Evolutionary conservation across 331 rosid species (phyloP).

Genomic region (Malus hybrid): DNA sequence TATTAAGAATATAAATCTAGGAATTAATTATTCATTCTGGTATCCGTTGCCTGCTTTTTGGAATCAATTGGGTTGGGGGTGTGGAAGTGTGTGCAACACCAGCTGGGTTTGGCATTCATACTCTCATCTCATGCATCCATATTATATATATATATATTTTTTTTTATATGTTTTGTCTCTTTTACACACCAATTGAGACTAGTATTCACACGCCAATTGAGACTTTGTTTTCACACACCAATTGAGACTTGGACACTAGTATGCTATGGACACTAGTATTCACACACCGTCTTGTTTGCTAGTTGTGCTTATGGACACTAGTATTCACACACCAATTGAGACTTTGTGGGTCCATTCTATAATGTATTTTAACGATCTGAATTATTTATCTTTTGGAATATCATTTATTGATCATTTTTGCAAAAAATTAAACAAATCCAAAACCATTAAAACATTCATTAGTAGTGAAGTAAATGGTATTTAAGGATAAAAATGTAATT

Average conservation of each 20-base stretch:
- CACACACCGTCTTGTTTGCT: no score
- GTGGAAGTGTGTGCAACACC: conserved; percentile 6
- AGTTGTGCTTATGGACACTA: no score
- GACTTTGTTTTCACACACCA: background rate
- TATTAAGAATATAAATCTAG: background rate
- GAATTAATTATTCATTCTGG: background rate
- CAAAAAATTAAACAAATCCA: no score
- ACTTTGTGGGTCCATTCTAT: rapidly evolving
- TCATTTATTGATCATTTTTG: no score
- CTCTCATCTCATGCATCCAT: background rate
- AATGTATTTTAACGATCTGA: no score
- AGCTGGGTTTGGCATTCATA: background rate
- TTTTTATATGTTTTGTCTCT: background rate
- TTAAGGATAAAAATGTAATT: no score
- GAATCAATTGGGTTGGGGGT: background rate
- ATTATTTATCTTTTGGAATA: rapidly evolving
- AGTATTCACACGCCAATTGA: no score
- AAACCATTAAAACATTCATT: no score
- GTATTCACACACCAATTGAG: no score
- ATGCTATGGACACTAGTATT: no score
- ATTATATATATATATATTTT: no score
- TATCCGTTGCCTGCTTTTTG: background rate
- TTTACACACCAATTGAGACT: background rate
- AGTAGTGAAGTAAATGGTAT: no score
- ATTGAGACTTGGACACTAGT: background rate